phyloP scores from a whole-genome alignment of 352 stramenopile genomes.

The Phytopythium vexans region DNA sequence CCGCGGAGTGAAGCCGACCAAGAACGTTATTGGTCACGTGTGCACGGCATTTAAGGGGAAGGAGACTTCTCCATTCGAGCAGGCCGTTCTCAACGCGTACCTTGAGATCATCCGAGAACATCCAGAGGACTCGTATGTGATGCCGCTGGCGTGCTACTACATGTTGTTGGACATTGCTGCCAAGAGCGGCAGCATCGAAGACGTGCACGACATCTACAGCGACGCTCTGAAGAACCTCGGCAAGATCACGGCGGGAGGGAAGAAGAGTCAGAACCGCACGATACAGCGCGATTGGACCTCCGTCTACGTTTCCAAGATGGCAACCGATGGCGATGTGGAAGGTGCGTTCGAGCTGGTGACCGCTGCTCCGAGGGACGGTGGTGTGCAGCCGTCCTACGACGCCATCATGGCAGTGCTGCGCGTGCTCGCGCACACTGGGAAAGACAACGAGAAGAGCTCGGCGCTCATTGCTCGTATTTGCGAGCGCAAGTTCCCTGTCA shows the following conservation, averaged over 20 bases:
- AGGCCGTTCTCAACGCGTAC: constrained; percentile 6
- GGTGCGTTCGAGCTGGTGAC: background rate
- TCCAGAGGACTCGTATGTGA: constrained; percentile 14
- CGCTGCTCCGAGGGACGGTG: constrained; percentile 1
- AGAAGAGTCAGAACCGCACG: background rate
- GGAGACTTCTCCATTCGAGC: background rate
- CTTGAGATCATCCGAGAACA: too few species aligned
- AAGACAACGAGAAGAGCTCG: background rate
- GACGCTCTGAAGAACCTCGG: constrained; percentile 21
- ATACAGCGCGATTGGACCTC: constrained; percentile 1
- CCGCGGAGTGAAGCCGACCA: constrained; percentile 31
- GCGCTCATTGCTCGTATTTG: background rate
- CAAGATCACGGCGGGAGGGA: background rate
- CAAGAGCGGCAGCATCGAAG: constrained; percentile 21
- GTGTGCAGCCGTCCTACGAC: background rate
- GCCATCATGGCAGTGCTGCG: constrained; percentile 4
- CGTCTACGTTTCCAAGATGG: constrained; percentile 8
- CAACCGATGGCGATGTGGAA: constrained; percentile 1
- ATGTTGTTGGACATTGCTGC: constrained; percentile 32
- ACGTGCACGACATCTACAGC: constrained; percentile 35
- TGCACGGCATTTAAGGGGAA: constrained; percentile 6
- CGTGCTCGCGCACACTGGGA: background rate
- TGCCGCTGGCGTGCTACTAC: constrained; percentile 34
- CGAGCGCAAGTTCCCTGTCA: background rate
- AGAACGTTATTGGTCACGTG: constrained; percentile 25